Evolutionary conservation across 2,329 filamentous ascomycete species (phyloP).

Genomic region (Colletotrichum australisinense): DNA sequence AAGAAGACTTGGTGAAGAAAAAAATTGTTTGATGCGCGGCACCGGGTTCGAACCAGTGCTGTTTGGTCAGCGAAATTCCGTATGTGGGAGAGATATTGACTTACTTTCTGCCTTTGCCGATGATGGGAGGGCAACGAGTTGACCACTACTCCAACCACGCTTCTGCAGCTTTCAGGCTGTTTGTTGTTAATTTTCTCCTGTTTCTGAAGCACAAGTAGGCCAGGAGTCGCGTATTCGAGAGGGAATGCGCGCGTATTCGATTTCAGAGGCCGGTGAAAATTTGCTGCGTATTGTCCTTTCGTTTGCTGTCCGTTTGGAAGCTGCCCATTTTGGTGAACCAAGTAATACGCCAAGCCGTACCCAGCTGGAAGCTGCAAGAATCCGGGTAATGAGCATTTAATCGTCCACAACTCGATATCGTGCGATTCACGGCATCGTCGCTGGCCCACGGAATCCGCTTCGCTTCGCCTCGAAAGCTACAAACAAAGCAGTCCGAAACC

Average conservation of each 20-base stretch:
- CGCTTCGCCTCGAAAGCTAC: not conserved
- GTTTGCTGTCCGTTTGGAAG: too few species aligned
- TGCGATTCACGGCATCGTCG: too few species aligned
- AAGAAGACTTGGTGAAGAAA: not conserved
- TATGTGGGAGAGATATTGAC: slow-evolving; percentile 6
- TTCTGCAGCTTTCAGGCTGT: not conserved
- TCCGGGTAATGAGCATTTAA: too few species aligned
- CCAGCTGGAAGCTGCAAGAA: not conserved
- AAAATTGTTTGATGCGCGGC: slow-evolving; percentile 14
- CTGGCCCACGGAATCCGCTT: not conserved
- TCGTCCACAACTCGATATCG: too few species aligned
- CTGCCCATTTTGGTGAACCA: too few species aligned
- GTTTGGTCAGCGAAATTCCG: not conserved
- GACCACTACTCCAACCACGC: slow-evolving; percentile 34
- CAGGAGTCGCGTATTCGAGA: not conserved
- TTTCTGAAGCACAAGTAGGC: not conserved
- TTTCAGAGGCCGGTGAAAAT: not conserved
- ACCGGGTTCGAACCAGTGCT: slow-evolving; percentile 35
- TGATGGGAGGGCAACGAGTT: slow-evolving; percentile 35
- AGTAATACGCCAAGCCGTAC: too few species aligned
- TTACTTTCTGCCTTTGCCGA: slow-evolving; percentile 25
- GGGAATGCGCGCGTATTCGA: not conserved
- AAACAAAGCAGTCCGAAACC: not conserved
- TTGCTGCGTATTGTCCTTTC: not conserved
- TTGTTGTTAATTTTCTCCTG: not conserved